Conservation (phyloP, 164 flowering plant genomes). For the Macadamia tetraphylla region DNA sequence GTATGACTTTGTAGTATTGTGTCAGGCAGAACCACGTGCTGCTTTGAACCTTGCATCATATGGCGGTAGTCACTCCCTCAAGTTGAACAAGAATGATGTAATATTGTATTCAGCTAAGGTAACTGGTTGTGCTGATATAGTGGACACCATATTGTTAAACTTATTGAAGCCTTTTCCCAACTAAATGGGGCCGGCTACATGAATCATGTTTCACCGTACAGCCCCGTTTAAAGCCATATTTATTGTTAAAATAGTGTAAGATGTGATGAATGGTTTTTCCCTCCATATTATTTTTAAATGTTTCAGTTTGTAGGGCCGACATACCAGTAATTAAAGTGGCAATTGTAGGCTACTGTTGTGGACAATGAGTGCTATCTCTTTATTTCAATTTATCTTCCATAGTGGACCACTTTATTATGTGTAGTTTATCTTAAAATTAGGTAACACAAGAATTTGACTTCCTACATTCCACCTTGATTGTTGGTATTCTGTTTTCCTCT, state of each 20-base stretch:
- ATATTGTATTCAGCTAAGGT: conserved; percentile 99
- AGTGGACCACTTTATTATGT: no score
- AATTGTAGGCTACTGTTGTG: no score
- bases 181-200: no score
- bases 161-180: no score
- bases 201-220: neutral
- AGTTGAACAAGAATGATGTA: conserved; percentile 81
- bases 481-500: neutral
- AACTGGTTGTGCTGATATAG: conserved; percentile 7
- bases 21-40: conserved; percentile 99
- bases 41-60: conserved; percentile 96
- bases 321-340: no score
- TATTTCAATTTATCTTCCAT: no score
- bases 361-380: no score
- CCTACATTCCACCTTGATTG: neutral
- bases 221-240: no score
- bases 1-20: conserved; percentile 30
- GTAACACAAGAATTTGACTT: no score
- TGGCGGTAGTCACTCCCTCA: conserved; percentile 91
- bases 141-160: neutral
- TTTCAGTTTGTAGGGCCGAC: neutral
- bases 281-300: neutral
- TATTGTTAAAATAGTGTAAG: no score
- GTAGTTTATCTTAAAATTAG: no score
- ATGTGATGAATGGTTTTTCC: neutral